Conservation (phyloP, 225 moss, liverwort and hornwort genomes). For the Polytrichum commune region DNA sequence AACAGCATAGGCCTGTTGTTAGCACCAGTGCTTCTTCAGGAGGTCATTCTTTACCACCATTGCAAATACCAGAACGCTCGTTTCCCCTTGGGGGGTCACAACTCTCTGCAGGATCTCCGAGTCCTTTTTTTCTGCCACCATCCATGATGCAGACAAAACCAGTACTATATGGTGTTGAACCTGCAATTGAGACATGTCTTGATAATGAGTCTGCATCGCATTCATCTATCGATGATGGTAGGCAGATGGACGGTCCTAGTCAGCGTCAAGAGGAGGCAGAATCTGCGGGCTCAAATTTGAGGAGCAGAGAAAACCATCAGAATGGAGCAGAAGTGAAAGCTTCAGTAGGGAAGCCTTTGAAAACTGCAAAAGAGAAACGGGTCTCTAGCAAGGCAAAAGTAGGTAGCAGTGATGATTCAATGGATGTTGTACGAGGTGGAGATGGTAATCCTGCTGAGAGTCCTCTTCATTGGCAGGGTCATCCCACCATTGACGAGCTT, state of each 20-base stretch:
- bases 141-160: slow-evolving; percentile 17
- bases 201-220: slow-evolving; percentile 17
- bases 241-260: slow-evolving; percentile 16
- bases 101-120: slow-evolving; percentile 20
- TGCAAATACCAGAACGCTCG: slow-evolving; percentile 16
- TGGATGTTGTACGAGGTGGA: slow-evolving; percentile 21
- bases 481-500: slow-evolving; percentile 29
- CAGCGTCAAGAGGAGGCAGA: slow-evolving; percentile 15
- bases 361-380: slow-evolving; percentile 17
- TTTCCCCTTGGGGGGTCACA: slow-evolving; percentile 18
- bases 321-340: slow-evolving; percentile 23
- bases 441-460: slow-evolving; percentile 25
- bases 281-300: not conserved
- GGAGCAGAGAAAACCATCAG: slow-evolving; percentile 11
- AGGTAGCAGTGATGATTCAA: slow-evolving; percentile 13
- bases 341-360: slow-evolving; percentile 20
- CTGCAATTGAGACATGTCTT: slow-evolving; percentile 9
- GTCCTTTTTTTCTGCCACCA: slow-evolving; percentile 18
- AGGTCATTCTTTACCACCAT: slow-evolving; percentile 5
- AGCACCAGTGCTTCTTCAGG: slow-evolving; percentile 20
- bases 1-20: slow-evolving; percentile 17
- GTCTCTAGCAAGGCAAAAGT: slow-evolving; percentile 18
- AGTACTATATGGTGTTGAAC: slow-evolving; percentile 8
- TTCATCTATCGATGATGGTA: slow-evolving; percentile 26
- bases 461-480: slow-evolving; percentile 20